Evolutionary conservation across 148 eudicot genomes (phyloP), one percentile per base, ranked within the genome.

Genomic region (Cornus florida): DNA sequence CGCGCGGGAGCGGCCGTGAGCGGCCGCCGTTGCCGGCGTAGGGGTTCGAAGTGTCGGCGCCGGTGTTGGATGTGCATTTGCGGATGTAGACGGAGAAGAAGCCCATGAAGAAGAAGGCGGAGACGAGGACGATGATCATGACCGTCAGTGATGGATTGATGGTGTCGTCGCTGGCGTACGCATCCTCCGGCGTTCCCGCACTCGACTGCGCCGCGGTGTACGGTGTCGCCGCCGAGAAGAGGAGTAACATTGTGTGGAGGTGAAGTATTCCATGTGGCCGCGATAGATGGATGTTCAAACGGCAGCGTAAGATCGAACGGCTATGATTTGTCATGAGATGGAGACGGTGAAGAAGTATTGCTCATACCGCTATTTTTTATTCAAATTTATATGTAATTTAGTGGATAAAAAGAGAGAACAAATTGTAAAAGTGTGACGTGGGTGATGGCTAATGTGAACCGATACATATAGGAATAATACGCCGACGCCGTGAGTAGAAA

Each of bases 1-100:
- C 89, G 4, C 80, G 82, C 7, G 2, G 19, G 0, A 5, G 77
- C 22, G 23, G 56, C 57, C 74, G 59, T 0, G 75, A 9, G 6
- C 38, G 32, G 5, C 66, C 31, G 17, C 31, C 41, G 59, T 3
- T 23, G 67, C 28, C 48, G 48, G 5, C 23, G 66, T 10, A 22
- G 22, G 16, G 19, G 64, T 56, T 8, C 4, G 73, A 31, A 3
- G 5, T 41, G 0, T 43, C 19, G 22, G 65, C 11, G 1, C 19
- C 38, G 43, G 24, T 14, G 43, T 41, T 9, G 0, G 14, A 14
- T 10, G 71, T 7, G 79, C 90, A 86, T 4, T 74, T 81, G 16
- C 82, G 90, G 53, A 87, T 70, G 86, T 82, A 89, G 69, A 86
- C 24, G 20, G 85, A 39, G 19, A 84, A 69, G 48, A 80, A 75